Evolutionary conservation across 2,329 filamentous ascomycete genomes (phyloP).

Genomic region (Colletotrichum sp.): DNA sequence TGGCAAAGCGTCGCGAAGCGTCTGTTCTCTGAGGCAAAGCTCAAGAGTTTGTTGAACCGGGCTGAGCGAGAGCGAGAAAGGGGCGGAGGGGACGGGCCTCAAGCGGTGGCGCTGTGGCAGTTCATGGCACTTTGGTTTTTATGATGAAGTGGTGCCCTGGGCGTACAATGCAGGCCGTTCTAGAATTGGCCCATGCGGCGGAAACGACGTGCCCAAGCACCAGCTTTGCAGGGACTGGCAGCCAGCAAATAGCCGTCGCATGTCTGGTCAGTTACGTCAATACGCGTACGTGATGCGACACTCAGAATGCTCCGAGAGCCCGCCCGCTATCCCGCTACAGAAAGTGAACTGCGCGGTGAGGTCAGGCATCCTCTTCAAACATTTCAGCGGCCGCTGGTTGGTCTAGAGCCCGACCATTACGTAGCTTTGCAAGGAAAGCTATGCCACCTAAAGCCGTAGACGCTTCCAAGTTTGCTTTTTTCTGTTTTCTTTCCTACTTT

Average conservation of each 20-base stretch:
- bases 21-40: neutral
- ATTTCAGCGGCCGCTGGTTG: neutral
- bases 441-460: neutral
- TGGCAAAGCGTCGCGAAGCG: neutral
- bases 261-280: constrained; percentile 7
- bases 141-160: neutral
- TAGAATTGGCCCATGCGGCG: neutral
- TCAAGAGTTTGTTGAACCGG: neutral
- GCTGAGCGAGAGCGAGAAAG: neutral
- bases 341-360: neutral
- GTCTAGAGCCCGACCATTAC: neutral
- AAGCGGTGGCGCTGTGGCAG: neutral
- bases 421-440: neutral
- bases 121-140: neutral
- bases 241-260: neutral
- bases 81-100: neutral
- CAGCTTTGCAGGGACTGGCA: neutral
- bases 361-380: neutral
- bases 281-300: neutral
- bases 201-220: neutral
- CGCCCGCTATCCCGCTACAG: neutral
- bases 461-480: no score
- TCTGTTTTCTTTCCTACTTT: no score
- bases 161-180: neutral
- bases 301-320: neutral